Conservation (phyloP, 257 asterid genomes). For the Striga asiatica region DNA sequence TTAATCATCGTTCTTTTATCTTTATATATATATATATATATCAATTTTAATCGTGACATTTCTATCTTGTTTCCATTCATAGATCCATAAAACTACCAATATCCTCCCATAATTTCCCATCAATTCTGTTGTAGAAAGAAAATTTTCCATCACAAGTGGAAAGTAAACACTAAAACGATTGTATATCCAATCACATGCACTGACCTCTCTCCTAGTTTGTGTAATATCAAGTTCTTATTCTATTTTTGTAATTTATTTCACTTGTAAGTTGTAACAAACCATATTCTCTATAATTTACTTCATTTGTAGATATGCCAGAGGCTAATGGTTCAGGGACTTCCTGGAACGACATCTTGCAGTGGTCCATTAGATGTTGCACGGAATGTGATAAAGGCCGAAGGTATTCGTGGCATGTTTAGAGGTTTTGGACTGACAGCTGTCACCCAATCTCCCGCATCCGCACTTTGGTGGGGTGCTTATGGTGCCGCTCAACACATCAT, state of each 20-base stretch:
- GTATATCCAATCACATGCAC: too few relatives aligned
- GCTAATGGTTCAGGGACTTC: conserved; percentile 92
- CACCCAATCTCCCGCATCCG: conserved; percentile 81
- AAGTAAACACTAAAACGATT: too few relatives aligned
- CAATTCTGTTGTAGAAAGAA: too few relatives aligned
- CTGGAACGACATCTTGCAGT: conserved; percentile 54
- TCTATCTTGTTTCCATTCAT: too few relatives aligned
- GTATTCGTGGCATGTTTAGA: conserved; percentile 73
- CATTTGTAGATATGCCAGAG: conserved; percentile 62
- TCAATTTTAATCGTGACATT: too few relatives aligned
- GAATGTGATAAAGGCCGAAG: conserved; percentile 61
- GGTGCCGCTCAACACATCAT: conserved; percentile 74
- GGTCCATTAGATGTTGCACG: conserved; percentile 65
- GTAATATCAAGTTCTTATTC: too few relatives aligned
- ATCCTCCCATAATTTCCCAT: too few relatives aligned
- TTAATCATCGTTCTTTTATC: too few relatives aligned
- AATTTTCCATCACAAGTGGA: too few relatives aligned
- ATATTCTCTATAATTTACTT: background rate
- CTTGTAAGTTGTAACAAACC: background rate
- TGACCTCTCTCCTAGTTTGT: too few relatives aligned
- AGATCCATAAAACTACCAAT: too few relatives aligned
- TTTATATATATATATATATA: too few relatives aligned
- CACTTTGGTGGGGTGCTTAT: conserved; percentile 98
- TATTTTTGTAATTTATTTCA: background rate
- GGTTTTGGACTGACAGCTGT: conserved; percentile 81